phyloP scores from a whole-genome alignment of 1,284 basidiomycete species.

The Filobasidium uniguttulatum region DNA sequence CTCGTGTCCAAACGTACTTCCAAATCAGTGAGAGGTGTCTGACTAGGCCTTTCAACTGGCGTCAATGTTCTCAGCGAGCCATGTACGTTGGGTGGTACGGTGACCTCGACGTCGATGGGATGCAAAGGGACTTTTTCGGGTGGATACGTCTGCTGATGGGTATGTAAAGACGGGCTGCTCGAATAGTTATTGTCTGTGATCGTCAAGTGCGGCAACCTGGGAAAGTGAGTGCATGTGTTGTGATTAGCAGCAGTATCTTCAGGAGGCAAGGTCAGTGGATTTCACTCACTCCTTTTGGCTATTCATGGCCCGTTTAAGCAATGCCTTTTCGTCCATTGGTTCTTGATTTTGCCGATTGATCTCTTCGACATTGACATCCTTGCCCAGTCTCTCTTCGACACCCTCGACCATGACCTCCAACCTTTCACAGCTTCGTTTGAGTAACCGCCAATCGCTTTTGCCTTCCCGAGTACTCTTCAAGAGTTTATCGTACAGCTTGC shows the following conservation, averaged over 20 bases:
- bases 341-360: too few species aligned
- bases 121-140: slow-evolving; percentile 15
- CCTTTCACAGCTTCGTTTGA: slow-evolving; percentile 49
- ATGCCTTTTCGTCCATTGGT: too few species aligned
- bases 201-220: too few species aligned
- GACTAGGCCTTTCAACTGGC: slow-evolving; percentile 12
- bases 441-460: slow-evolving; percentile 68
- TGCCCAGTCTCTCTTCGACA: slow-evolving; percentile 48
- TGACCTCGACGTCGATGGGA: slow-evolving; percentile 5
- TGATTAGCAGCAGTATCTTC: too few species aligned
- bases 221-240: too few species aligned
- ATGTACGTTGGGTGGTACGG: neutral
- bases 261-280: too few species aligned
- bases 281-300: too few species aligned
- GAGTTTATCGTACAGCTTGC: slow-evolving; percentile 73
- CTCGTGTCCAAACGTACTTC: slow-evolving; percentile 68
- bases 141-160: slow-evolving; percentile 5
- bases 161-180: too few species aligned
- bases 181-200: too few species aligned
- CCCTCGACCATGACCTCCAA: slow-evolving; percentile 59
- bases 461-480: slow-evolving; percentile 80
- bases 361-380: slow-evolving; percentile 25
- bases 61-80: slow-evolving; percentile 7
- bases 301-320: too few species aligned
- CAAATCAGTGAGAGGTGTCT: slow-evolving; percentile 55